A percentile compares a stretch with the other conserved stretches of the same genome.
Evolutionary conservation across 164 flowering plant genomes (phyloP).

Genomic region (Warburgia ugandensis): DNA sequence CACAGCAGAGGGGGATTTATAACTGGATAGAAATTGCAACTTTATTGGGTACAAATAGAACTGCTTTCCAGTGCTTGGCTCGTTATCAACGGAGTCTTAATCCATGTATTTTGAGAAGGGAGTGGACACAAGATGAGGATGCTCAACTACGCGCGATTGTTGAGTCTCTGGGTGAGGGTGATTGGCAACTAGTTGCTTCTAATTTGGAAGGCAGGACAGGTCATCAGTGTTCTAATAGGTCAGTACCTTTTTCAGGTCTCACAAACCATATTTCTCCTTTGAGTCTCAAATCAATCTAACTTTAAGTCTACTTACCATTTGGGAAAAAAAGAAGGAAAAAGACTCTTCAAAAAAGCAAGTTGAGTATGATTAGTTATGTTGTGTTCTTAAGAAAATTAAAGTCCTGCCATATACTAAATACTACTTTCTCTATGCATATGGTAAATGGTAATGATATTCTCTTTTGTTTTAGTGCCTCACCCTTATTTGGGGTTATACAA

Average conservation of each 20-base stretch:
- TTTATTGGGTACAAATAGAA: conserved; percentile 61
- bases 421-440: too few species aligned
- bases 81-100: conserved; percentile 92
- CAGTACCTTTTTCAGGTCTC: conserved; percentile 19
- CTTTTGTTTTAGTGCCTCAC: too few species aligned
- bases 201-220: conserved; percentile 66
- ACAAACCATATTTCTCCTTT: too few species aligned
- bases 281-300: too few species aligned
- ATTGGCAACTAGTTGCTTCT: conserved; percentile 88
- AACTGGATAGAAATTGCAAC: conserved; percentile 75
- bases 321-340: too few species aligned
- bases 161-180: conserved; percentile 55
- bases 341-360: too few species aligned
- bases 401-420: too few species aligned
- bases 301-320: too few species aligned
- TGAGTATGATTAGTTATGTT: too few species aligned
- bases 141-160: conserved; percentile 70
- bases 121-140: conserved; percentile 89
- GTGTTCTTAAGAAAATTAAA: too few species aligned
- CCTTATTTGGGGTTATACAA: too few species aligned
- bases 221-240: conserved; percentile 93
- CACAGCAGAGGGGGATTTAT: conserved; percentile 51
- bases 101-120: conserved; percentile 56
- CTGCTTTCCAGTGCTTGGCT: conserved; percentile 80
- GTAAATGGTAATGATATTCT: too few species aligned